Evolutionary conservation across 139 green algal species (phyloP).

Genomic region (Volvox africanus): DNA sequence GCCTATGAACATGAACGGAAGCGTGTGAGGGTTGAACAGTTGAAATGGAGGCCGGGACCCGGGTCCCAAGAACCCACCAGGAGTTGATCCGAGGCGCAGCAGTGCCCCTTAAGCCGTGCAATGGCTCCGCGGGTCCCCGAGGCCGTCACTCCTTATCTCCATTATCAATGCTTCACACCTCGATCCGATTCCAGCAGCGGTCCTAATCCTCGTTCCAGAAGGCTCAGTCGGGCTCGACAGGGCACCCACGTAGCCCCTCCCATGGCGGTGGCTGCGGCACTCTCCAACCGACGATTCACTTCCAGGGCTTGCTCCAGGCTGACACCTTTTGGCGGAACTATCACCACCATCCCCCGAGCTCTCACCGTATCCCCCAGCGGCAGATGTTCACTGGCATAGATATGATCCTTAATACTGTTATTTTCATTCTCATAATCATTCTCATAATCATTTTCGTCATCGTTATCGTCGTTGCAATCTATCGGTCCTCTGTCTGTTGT

Average conservation of each 20-base stretch:
- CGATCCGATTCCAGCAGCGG: background rate
- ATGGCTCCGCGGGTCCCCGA: too few species aligned
- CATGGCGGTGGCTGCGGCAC: background rate
- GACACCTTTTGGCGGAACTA: background rate
- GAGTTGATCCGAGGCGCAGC: too few species aligned
- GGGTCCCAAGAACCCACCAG: too few species aligned
- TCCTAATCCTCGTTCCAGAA: background rate
- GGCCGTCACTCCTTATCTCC: too few species aligned
- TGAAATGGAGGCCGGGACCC: too few species aligned
- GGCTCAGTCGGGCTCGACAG: background rate
- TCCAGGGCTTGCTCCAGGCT: background rate
- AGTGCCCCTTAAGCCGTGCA: too few species aligned
- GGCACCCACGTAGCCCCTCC: background rate
- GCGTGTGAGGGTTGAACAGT: too few species aligned
- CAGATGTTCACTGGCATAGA: background rate
- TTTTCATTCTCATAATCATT: background rate
- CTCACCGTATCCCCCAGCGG: background rate
- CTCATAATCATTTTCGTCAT: too few species aligned
- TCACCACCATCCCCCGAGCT: background rate
- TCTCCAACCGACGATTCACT: background rate
- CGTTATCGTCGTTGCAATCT: too few species aligned
- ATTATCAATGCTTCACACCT: background rate
- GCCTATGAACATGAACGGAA: too few species aligned
- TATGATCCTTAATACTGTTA: background rate
- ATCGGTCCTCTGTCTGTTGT: too few species aligned